Evolutionary conservation across 202 grass and related monocot species (phyloP), one percentile per base, ranked within the genome.

Genomic region (Setaria viridis): DNA sequence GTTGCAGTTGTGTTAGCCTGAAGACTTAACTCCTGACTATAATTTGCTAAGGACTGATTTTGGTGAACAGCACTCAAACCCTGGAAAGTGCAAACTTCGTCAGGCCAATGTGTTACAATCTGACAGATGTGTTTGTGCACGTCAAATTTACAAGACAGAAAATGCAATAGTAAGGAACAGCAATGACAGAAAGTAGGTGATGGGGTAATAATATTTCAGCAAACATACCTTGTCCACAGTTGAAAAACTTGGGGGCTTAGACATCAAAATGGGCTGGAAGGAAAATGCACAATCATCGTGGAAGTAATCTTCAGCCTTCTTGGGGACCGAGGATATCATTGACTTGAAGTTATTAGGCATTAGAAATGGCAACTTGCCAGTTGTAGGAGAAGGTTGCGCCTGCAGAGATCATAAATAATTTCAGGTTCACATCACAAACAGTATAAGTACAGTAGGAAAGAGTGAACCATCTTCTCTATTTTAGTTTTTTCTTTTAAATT

Each of bases 341-440:
- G 72, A 53, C 10, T 80, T 90, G 55, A 59, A 77, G 64, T 76
- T 84, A 34, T 46, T 49, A 78, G 45, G 77, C 80, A 80, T 90
- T 34, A 81, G 46, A 91, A 95, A 91, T 50, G 91, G 90, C 72
- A 95, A 84, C 68, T 94, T 95, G 29, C 93, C 96, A 4, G 93
- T 98, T 15, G 96, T 98, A 72, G 93, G 96, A 86, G 96, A 98
- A 88, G 93, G 90, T 85, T 94, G 93, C 15, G 74, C 82, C 96
- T 98, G 85, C 76, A 90, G 25, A 78, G 64, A 85, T 76, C n/a
- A 92, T 47, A 85, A 79, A 33, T 62, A 82, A 7, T 67, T 74
- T 57, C 47, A 11, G 2, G 57, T 56, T 59, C 35, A 79, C 51
- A 88, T 39, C 16, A 65, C 64, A 65, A 42, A 91, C n/a, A 78